Evolutionary conservation across 164 flowering plant species (phyloP).

Genomic region (Tinospora cordifolia): DNA sequence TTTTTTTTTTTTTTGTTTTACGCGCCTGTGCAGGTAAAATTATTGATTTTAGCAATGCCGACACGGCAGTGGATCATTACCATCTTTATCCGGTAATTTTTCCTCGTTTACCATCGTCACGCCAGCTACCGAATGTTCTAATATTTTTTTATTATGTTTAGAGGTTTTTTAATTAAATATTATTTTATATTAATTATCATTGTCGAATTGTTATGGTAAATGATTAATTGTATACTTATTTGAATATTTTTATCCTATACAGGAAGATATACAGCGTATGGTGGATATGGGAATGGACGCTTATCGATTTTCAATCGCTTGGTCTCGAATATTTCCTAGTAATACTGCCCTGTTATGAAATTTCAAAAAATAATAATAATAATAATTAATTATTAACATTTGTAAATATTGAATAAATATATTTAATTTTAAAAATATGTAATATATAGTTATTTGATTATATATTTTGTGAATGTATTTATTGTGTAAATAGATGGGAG

Average conservation of each 20-base stretch:
- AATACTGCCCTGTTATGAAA: conserved; percentile 7
- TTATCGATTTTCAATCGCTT: conserved; percentile 69
- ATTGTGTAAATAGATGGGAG: conserved; percentile 92
- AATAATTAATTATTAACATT: too few relatives aligned
- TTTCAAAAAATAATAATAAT: too few relatives aligned
- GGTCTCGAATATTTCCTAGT: conserved; percentile 86
- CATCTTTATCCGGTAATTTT: conserved; percentile 48
- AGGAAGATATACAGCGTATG: conserved; percentile 75
- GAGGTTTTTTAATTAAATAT: too few relatives aligned
- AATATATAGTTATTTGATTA: too few relatives aligned
- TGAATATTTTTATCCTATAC: background rate
- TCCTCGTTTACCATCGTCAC: too few relatives aligned
- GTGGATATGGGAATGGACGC: conserved; percentile 86
- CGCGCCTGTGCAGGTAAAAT: conserved; percentile 45
- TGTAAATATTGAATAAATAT: too few relatives aligned
- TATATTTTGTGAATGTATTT: background rate
- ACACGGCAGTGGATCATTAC: conserved; percentile 75
- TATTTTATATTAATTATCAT: background rate
- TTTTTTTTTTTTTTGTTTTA: background rate
- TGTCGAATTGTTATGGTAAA: background rate
- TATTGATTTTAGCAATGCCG: conserved; percentile 67
- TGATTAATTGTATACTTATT: background rate
- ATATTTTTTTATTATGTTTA: too few relatives aligned
- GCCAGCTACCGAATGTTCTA: too few relatives aligned
- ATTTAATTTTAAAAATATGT: too few relatives aligned